Base-by-base conservation (phyloP, 2,329 filamentous ascomycete species). In the Nemania bipapillata region DNA sequence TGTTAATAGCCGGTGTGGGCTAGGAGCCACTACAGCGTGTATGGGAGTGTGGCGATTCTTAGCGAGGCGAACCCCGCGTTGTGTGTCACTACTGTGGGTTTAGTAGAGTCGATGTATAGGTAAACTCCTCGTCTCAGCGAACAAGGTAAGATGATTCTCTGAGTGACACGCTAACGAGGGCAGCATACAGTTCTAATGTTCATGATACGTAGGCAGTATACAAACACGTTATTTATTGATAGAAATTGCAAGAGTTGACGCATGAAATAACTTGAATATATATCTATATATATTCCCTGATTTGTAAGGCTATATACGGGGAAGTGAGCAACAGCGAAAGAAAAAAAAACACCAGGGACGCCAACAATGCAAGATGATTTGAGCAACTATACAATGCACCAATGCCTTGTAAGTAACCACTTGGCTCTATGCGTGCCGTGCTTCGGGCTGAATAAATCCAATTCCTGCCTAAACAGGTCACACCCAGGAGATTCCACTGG, bases 291-390 rank as follows among this genome's bases (percentile, higher is more conserved):
- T 55, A 47, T 57, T 65, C 35, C 24, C 22, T 59, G 40, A 40
- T 55, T 54, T 26, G 22, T 32, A 59, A 59, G 4, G n/a, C 22
- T 68, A 74, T 72, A 61, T 71, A 70, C 63, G 56, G 11, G 6
- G 53, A n/a, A 72, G 64, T 32, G 26, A 40, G 52, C 58, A 60
- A 47, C 42, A 11, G 28, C 6, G 11, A 49, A 20, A 20, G 45
- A 12, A 12, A 52, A 40, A 64, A 64, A 56, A 64, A 42, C 17
- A 59, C 58, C 53, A 9, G n/a, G 58, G 12, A 74, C 73, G 72
- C 73, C 72, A n/a, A 32, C 26, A 54, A 74, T 74, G 73, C 69
- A 56, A 22, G 62, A 65, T 59, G 63, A 64, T 35, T 35, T 65
- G 69, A 62, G 62, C 32, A 17, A 26, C 28, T 26, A 20, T 26